phyloP scores from a whole-genome alignment of 2,329 filamentous ascomycete genomes.

The Cladosporium sp. region DNA sequence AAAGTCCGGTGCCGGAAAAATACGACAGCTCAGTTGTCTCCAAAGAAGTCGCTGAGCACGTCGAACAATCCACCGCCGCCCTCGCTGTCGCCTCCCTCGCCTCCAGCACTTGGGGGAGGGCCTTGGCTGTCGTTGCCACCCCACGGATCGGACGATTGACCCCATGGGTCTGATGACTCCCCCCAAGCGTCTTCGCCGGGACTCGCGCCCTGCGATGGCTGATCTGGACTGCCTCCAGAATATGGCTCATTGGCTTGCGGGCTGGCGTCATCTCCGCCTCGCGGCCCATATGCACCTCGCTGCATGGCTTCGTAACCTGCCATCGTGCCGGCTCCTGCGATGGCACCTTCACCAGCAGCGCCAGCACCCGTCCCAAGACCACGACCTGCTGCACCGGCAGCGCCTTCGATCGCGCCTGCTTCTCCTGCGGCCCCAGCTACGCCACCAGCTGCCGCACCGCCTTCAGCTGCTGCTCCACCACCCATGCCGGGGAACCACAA shows the following conservation, averaged over 20 bases:
- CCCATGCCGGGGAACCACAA: conserved; percentile 49
- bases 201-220: conserved; percentile 9
- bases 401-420: conserved; percentile 38
- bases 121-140: conserved; percentile 28
- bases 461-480: conserved; percentile 33
- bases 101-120: conserved; percentile 7
- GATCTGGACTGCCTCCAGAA: conserved; percentile 24
- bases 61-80: conserved; percentile 35
- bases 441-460: conserved; percentile 36
- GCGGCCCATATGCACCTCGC: conserved; percentile 45
- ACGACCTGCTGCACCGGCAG: conserved; percentile 40
- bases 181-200: conserved; percentile 31
- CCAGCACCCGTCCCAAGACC: conserved; percentile 38
- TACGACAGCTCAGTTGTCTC: neutral
- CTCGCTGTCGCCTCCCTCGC: conserved; percentile 29
- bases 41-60: conserved; percentile 30
- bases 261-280: conserved; percentile 36
- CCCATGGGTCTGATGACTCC: conserved; percentile 34
- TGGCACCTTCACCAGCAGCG: conserved; percentile 45
- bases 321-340: conserved; percentile 58
- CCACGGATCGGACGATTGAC: conserved; percentile 36
- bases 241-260: conserved; percentile 37
- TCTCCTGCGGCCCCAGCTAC: conserved; percentile 31
- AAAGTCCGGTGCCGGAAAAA: neutral
- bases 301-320: conserved; percentile 67